phyloP scores from a whole-genome alignment of 148 eudicot genomes.

The Euryodendron excelsum region DNA sequence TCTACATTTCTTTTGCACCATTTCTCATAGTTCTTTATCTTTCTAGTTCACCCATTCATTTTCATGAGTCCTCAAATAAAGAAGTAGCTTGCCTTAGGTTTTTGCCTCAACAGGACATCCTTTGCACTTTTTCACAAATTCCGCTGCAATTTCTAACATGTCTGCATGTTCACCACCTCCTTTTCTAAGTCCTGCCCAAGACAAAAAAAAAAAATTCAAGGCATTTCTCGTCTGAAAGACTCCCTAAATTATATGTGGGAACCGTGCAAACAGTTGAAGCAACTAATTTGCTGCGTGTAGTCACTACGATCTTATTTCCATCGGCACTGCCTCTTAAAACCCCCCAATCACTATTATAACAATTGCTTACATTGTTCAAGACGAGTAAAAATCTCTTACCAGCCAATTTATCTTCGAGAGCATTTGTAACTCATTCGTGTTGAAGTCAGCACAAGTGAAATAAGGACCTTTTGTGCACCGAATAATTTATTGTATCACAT shows the following conservation, averaged over 20 bases:
- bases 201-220: slow-evolving; percentile 7
- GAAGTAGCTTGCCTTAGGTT: slow-evolving; percentile 7
- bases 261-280: not conserved
- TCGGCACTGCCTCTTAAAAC: not conserved
- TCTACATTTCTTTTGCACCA: not conserved
- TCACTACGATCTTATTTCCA: slow-evolving; percentile 18
- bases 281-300: slow-evolving; percentile 12
- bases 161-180: not conserved
- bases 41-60: not conserved
- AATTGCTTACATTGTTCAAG: slow-evolving; percentile 14
- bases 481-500: not conserved
- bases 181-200: not conserved
- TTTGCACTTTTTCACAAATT: slow-evolving; percentile 19
- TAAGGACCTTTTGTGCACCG: not conserved
- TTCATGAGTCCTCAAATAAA: not conserved
- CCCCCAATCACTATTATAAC: not conserved
- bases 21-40: not conserved
- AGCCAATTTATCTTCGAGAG: not conserved
- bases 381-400: slow-evolving; percentile 12
- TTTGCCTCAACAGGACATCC: slow-evolving; percentile 28
- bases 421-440: not conserved
- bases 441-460: no score
- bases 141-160: not conserved
- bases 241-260: not conserved
- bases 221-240: slow-evolving; percentile 11